Evolutionary conservation across 352 stramenopile genomes (phyloP).

Genomic region (Albugo laibachii): DNA sequence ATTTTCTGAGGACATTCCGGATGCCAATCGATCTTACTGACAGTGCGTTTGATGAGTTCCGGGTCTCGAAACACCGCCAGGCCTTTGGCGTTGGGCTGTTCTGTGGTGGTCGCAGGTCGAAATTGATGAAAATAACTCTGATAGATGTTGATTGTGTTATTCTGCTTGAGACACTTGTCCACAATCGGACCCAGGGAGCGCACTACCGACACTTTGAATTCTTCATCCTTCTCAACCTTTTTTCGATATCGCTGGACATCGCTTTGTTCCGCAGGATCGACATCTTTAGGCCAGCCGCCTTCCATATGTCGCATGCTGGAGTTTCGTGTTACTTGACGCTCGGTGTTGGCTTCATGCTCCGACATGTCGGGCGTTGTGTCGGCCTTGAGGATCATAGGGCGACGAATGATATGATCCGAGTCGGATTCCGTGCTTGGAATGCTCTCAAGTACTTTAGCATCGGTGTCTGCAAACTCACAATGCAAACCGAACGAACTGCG

Average conservation of each 20-base stretch:
- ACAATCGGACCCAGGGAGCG: constrained; percentile 85
- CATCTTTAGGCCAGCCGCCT: constrained; percentile 94
- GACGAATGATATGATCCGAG: constrained; percentile 77
- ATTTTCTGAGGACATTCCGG: constrained; percentile 90
- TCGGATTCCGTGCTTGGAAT: constrained; percentile 74
- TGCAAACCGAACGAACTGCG: constrained; percentile 84
- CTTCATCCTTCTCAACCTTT: constrained; percentile 94
- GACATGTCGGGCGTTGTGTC: constrained; percentile 83
- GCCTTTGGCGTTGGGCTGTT: constrained; percentile 91
- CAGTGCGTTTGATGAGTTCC: constrained; percentile 82
- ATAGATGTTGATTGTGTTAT: constrained; percentile 98
- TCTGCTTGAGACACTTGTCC: constrained; percentile 89
- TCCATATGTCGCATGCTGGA: constrained; percentile 90
- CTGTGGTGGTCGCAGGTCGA: constrained; percentile 79
- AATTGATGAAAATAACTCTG: constrained; percentile 90
- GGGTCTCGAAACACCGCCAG: constrained; percentile 94
- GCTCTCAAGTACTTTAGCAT: constrained; percentile 79
- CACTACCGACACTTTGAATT: constrained; percentile 85
- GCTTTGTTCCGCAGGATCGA: constrained; percentile 90
- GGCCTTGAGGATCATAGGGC: constrained; percentile 70
- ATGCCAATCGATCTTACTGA: constrained; percentile 94
- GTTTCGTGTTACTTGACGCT: constrained; percentile 83
- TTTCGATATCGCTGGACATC: constrained; percentile 93
- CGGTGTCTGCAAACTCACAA: constrained; percentile 81
- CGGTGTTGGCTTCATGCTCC: constrained; percentile 88